Evolutionary conservation across 257 asterid species (phyloP).

Genomic region (Capsicum chinense): DNA sequence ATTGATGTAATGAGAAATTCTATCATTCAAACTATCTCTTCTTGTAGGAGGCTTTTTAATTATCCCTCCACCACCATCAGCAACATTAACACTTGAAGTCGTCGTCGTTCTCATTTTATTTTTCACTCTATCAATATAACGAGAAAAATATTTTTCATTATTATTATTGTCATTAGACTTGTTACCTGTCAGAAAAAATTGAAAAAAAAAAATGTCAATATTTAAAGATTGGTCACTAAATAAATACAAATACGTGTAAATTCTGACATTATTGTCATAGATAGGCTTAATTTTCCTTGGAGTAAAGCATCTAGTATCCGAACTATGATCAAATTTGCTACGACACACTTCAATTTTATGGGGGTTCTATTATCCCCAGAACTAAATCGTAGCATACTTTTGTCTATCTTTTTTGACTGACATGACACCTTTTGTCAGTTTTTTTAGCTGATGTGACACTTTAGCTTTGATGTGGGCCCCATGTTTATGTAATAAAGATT

Average conservation of each 20-base stretch:
- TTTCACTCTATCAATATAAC: slow-evolving; percentile 47
- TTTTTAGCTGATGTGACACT: too few relatives aligned
- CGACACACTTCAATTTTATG: too few relatives aligned
- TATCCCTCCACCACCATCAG: neutral
- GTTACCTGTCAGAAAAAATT: neutral
- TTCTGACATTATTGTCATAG: neutral
- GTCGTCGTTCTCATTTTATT: slow-evolving; percentile 36
- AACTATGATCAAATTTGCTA: too few relatives aligned
- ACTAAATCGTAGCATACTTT: too few relatives aligned
- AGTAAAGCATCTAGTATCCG: too few relatives aligned
- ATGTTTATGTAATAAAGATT: too few relatives aligned
- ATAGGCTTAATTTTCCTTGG: too few relatives aligned
- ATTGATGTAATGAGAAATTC: slow-evolving; percentile 43
- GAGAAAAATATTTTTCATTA: slow-evolving; percentile 31
- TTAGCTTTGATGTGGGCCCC: too few relatives aligned
- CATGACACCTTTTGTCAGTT: too few relatives aligned
- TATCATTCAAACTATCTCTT: slow-evolving; percentile 62
- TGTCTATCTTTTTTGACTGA: too few relatives aligned
- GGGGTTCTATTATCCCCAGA: too few relatives aligned
- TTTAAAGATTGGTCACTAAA: neutral
- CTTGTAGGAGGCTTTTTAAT: slow-evolving; percentile 30
- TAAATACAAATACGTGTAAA: neutral
- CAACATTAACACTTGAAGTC: slow-evolving; percentile 34
- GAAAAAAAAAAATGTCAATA: neutral
- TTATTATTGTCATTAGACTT: neutral